Percentiles rank a stretch among this genome's conserved stretches.
These are phyloP conservation scores for Fragaria iinumae DNA, from an alignment of 306 rosid genomes.

Conservation along the genomic window DNA sequence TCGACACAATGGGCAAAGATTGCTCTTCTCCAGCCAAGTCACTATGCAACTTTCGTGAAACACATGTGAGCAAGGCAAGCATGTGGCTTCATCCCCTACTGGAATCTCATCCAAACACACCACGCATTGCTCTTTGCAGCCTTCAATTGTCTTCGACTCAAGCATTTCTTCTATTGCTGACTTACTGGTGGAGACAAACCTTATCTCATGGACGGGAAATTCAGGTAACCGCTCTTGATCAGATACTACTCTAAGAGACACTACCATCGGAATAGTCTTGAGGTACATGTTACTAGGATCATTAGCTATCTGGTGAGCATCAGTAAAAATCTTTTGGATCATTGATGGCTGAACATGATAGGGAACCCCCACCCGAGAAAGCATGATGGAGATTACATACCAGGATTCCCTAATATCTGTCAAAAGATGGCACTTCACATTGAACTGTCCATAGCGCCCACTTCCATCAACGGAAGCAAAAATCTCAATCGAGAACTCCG, in stretches of 20 bases:
- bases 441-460: background rate
- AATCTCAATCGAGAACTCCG: constrained; percentile 12
- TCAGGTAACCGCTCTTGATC: background rate
- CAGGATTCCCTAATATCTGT: constrained; percentile 13
- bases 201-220: background rate
- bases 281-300: constrained; percentile 10
- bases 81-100: constrained; percentile 4
- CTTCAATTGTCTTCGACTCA: constrained; percentile 12
- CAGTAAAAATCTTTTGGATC: constrained; percentile 17
- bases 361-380: constrained; percentile 25
- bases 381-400: constrained; percentile 20
- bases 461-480: background rate
- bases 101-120: constrained; percentile 37
- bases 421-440: background rate
- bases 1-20: constrained; percentile 31
- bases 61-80: constrained; percentile 32
- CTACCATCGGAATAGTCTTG: background rate
- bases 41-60: constrained; percentile 29
- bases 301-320: constrained; percentile 12
- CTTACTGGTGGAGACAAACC: background rate
- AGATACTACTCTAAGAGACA: background rate
- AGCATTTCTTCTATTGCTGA: background rate
- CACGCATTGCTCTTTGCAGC: constrained; percentile 12
- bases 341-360: constrained; percentile 24
- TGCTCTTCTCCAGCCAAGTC: constrained; percentile 32